phyloP scores from a whole-genome alignment of 1,139 yeast species.

The Candida neerlandica region DNA sequence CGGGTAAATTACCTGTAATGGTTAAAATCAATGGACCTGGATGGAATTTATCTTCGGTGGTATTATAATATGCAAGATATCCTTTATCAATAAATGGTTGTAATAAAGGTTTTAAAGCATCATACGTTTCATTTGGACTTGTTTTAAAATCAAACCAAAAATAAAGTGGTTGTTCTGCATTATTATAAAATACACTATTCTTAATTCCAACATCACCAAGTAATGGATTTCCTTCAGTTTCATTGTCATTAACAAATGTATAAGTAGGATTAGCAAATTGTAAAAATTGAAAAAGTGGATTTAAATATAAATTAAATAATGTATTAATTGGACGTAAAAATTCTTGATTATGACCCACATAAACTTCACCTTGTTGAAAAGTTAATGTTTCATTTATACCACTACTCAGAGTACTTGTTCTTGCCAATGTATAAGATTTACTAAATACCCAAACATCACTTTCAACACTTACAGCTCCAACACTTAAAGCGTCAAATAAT shows the following conservation, averaged over 20 bases:
- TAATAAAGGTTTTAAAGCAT: slow-evolving; percentile 30
- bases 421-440: slow-evolving; percentile 25
- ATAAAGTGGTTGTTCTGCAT: slow-evolving; percentile 42
- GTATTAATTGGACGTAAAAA: slow-evolving; percentile 49
- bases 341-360: slow-evolving; percentile 65
- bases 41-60: slow-evolving; percentile 22
- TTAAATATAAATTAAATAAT: slow-evolving; percentile 53
- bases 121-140: slow-evolving; percentile 35
- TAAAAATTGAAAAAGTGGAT: slow-evolving; percentile 52
- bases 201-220: slow-evolving; percentile 18
- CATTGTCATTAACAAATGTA: slow-evolving; percentile 15
- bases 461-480: slow-evolving; percentile 66
- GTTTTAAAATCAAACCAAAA: slow-evolving; percentile 50
- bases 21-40: slow-evolving; percentile 43
- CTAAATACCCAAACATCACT: slow-evolving; percentile 69
- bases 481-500: slow-evolving; percentile 59
- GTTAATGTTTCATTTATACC: slow-evolving; percentile 20
- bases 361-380: slow-evolving; percentile 44
- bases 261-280: slow-evolving; percentile 44
- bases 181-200: slow-evolving; percentile 39
- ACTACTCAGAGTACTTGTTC: slow-evolving; percentile 27
- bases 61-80: slow-evolving; percentile 38
- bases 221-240: slow-evolving; percentile 16
- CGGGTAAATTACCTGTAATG: slow-evolving; percentile 46
- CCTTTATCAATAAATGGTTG: slow-evolving; percentile 35